Evolutionary conservation across 352 stramenopile genomes (phyloP).

Genomic region (Globisporangium emineosum): DNA sequence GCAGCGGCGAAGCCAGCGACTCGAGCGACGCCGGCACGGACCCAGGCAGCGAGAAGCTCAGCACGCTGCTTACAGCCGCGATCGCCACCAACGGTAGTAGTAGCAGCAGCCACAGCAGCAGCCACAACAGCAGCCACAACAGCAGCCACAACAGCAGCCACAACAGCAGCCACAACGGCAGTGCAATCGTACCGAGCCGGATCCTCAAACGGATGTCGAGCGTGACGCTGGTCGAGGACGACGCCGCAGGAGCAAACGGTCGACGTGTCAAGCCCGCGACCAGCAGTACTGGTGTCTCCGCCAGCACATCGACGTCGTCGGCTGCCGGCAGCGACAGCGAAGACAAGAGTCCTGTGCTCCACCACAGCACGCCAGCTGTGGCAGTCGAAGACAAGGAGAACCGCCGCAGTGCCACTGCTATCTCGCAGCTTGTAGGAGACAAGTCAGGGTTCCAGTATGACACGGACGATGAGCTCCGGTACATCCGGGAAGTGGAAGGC

Average conservation of each 20-base stretch:
- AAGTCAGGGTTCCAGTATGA: constrained; percentile 20
- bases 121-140: constrained; percentile 4
- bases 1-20: constrained; percentile 30
- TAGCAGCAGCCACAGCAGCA: constrained; percentile 15
- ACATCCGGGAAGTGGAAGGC: constrained; percentile 23
- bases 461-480: constrained; percentile 26
- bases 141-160: constrained; percentile 7
- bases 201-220: constrained; percentile 47
- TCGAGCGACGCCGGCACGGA: constrained; percentile 33
- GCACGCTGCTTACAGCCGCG: constrained; percentile 11
- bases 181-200: constrained; percentile 20
- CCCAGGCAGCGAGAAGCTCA: constrained; percentile 12
- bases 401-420: background rate
- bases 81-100: background rate
- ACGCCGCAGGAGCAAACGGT: constrained; percentile 10
- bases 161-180: constrained; percentile 1
- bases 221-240: constrained; percentile 38
- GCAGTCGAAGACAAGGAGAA: constrained; percentile 2
- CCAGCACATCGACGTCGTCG: constrained; percentile 13
- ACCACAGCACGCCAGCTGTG: background rate
- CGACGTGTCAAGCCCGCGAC: constrained; percentile 12
- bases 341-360: constrained; percentile 19
- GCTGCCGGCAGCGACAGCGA: constrained; percentile 14
- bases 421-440: constrained; percentile 4
- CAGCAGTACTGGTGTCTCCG: background rate